These are phyloP conservation scores for Lichtheimia corymbifera DNA, from an alignment of 371 early-diverging fungal species.

Conservation along the genomic window DNA sequence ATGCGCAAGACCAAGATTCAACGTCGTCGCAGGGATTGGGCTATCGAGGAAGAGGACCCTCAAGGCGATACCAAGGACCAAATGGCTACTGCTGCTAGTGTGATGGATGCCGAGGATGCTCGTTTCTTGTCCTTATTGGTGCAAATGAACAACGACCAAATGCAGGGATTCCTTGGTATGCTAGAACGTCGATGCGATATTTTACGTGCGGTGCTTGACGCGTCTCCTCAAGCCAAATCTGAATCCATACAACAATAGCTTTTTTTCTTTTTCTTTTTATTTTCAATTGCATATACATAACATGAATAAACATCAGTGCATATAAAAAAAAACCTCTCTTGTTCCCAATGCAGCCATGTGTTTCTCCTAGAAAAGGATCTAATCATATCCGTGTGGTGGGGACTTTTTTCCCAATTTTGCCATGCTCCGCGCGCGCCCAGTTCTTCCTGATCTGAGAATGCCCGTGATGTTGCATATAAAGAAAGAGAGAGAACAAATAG, in stretches of 20 bases:
- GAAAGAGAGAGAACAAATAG: too few species aligned
- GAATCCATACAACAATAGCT: background rate
- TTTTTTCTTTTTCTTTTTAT: constrained; percentile 17
- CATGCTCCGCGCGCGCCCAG: too few species aligned
- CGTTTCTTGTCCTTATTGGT: constrained; percentile 43
- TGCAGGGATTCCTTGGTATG: constrained; percentile 52
- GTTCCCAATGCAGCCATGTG: too few species aligned
- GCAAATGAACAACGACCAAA: constrained; percentile 55
- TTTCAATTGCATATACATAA: constrained; percentile 6
- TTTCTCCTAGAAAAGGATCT: too few species aligned
- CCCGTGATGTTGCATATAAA: too few species aligned
- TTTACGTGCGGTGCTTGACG: constrained; percentile 24
- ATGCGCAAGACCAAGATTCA: constrained; percentile 71
- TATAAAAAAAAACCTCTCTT: too few species aligned
- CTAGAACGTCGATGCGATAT: constrained; percentile 44
- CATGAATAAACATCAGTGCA: too few species aligned
- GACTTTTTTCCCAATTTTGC: too few species aligned
- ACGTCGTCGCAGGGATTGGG: constrained; percentile 64
- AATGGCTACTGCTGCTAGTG: background rate
- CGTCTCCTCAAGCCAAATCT: constrained; percentile 13
- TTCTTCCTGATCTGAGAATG: too few species aligned
- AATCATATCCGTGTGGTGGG: too few species aligned
- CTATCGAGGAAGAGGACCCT: constrained; percentile 9
- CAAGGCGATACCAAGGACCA: background rate
- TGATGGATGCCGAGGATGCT: constrained; percentile 29